phyloP scores from a whole-genome alignment of 148 eudicot species.

The Vaccinium macrocarpon region DNA sequence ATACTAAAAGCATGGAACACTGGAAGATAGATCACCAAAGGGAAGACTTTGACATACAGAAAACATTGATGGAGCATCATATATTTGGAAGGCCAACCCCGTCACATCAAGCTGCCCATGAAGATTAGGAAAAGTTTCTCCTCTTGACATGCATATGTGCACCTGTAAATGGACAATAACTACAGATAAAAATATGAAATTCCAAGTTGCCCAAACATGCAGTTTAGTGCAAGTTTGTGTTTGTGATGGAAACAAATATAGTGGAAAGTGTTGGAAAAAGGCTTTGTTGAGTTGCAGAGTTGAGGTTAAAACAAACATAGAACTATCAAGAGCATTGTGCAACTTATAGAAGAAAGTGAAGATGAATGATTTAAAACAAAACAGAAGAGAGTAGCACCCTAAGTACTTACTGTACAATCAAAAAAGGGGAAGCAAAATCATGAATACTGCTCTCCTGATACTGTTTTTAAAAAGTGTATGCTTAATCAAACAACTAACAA shows the following conservation, averaged over 20 bases:
- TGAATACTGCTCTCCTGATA: constrained; percentile 2
- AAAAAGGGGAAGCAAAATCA: background rate
- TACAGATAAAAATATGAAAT: background rate
- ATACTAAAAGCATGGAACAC: background rate
- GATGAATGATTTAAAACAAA: background rate
- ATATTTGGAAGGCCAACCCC: constrained; percentile 80
- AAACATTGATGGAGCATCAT: constrained; percentile 86
- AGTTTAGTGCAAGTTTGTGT: background rate
- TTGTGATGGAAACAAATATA: background rate
- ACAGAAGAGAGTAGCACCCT: too few relatives aligned
- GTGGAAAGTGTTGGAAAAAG: background rate
- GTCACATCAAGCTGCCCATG: constrained; percentile 95
- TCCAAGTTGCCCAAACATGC: background rate
- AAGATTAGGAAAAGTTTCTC: constrained; percentile 87
- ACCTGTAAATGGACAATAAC: constrained; percentile 45
- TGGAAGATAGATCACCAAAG: background rate
- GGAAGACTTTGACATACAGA: constrained; percentile 48
- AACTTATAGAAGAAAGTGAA: background rate
- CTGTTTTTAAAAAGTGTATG: background rate
- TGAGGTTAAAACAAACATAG: background rate
- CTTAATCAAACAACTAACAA: background rate
- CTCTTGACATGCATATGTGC: constrained; percentile 91
- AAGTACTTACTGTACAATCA: background rate
- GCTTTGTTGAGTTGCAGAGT: background rate
- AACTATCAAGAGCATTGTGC: background rate